Evolutionary conservation across 371 early-diverging fungal species (phyloP).

Genomic region (Capillidium heterosporum): DNA sequence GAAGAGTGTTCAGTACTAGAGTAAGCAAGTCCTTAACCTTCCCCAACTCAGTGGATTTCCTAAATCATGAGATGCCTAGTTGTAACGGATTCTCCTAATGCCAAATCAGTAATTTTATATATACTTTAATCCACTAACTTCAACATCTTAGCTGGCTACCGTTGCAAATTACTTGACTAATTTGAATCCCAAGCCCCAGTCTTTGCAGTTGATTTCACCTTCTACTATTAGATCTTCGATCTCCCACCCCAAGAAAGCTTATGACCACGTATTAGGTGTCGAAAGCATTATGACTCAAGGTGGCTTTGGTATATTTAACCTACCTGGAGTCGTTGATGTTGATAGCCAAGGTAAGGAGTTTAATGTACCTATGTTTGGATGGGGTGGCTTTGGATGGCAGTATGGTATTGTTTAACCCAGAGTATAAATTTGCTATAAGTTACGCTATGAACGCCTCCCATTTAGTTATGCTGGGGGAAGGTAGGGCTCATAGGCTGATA

Average conservation of each 20-base stretch:
- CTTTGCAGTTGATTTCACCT: too few species aligned
- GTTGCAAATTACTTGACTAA: too few species aligned
- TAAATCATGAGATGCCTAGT: background rate
- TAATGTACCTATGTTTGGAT: background rate
- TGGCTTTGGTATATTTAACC: background rate
- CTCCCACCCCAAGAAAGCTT: too few species aligned
- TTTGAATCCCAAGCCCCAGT: too few species aligned
- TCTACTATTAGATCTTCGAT: too few species aligned
- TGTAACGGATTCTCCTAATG: background rate
- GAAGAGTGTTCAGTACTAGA: background rate
- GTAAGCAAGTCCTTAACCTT: too few species aligned
- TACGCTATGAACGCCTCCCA: background rate
- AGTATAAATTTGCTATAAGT: background rate
- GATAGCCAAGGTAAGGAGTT: background rate
- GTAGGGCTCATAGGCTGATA: background rate
- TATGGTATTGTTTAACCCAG: background rate
- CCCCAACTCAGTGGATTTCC: background rate
- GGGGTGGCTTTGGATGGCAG: background rate
- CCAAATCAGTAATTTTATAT: background rate
- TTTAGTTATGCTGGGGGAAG: background rate
- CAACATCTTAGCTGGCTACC: too few species aligned
- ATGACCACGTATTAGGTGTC: background rate
- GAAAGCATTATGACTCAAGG: background rate
- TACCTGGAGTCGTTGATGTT: too few species aligned
- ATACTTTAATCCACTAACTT: too few species aligned